Conservation (phyloP, 768 basidiomycete genomes). For the Leucocoprinus sp. region DNA sequence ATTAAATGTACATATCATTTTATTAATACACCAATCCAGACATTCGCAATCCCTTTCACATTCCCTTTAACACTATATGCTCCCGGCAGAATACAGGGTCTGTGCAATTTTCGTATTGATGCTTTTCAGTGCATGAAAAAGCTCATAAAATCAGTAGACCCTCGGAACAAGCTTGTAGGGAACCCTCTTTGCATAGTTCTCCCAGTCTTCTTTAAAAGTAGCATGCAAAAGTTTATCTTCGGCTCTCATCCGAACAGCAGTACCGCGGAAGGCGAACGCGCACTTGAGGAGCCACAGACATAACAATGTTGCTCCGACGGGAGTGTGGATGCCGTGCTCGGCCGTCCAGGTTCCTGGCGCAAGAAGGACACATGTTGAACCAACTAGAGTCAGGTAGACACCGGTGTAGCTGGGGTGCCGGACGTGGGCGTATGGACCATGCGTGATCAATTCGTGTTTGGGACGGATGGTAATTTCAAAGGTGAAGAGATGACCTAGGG, state of each 20-base stretch:
- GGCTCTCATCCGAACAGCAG: conserved; percentile 22
- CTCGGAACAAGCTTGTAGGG: conserved; percentile 33
- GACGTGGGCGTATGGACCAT: conserved; percentile 36
- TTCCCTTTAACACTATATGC: no score
- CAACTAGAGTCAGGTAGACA: conserved; percentile 28
- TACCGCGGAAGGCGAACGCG: conserved; percentile 25
- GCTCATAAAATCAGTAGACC: conserved; percentile 14
- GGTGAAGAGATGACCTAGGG: conserved; percentile 34
- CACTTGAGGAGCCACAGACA: conserved; percentile 27
- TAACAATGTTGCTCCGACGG: conserved; percentile 17
- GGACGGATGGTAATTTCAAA: conserved; percentile 34
- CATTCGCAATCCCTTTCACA: no score
- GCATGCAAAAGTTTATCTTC: conserved; percentile 29
- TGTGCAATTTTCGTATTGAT: no score
- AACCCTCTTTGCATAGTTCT: conserved; percentile 28
- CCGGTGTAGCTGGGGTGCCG: conserved; percentile 38
- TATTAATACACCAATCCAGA: not conserved
- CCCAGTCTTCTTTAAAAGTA: conserved; percentile 28
- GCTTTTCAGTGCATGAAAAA: not conserved
- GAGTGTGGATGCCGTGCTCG: conserved; percentile 17
- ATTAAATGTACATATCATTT: conserved; percentile 15
- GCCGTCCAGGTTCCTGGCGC: conserved; percentile 27
- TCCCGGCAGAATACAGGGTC: no score
- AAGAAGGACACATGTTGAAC: conserved; percentile 24
- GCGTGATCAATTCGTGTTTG: conserved; percentile 31